phyloP scores from a whole-genome alignment of 371 early-diverging fungal genomes.

The Catenaria anguillulae region DNA sequence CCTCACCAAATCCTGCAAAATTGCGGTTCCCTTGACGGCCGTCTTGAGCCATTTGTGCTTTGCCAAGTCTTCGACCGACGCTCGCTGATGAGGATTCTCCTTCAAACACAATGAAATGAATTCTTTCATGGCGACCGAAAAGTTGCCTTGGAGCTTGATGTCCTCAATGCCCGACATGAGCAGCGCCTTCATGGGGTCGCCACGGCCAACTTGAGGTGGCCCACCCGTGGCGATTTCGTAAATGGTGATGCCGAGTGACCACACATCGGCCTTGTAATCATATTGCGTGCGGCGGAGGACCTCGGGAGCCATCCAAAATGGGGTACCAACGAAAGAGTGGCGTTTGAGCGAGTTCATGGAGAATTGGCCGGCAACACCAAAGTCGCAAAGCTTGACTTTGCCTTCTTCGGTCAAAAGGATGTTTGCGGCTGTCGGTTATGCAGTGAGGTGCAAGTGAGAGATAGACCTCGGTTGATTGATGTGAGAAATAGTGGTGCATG shows the following conservation, averaged over 20 bases:
- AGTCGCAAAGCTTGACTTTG: slow-evolving; percentile 85
- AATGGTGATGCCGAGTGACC: slow-evolving; percentile 85
- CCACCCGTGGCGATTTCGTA: slow-evolving; percentile 81
- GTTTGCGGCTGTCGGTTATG: slow-evolving; percentile 80
- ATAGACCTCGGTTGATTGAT: too few relatives aligned
- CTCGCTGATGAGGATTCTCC: slow-evolving; percentile 34
- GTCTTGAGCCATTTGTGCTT: slow-evolving; percentile 26
- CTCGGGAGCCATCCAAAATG: slow-evolving; percentile 24
- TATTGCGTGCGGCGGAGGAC: slow-evolving; percentile 51
- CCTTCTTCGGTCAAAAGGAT: slow-evolving; percentile 70
- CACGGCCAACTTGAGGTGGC: slow-evolving; percentile 81
- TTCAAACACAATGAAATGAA: slow-evolving; percentile 76
- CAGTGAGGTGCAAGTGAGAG: slow-evolving; percentile 5
- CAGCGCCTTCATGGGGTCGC: slow-evolving; percentile 83
- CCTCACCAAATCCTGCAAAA: slow-evolving; percentile 10
- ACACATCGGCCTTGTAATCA: slow-evolving; percentile 71
- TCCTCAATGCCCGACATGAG: slow-evolving; percentile 47
- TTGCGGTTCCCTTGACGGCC: slow-evolving; percentile 13
- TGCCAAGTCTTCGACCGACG: slow-evolving; percentile 32
- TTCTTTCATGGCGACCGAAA: slow-evolving; percentile 63
- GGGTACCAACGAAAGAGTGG: slow-evolving; percentile 80
- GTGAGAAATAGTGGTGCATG: too few relatives aligned
- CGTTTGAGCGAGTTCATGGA: slow-evolving; percentile 50
- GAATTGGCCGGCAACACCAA: slow-evolving; percentile 33
- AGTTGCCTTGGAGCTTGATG: slow-evolving; percentile 45